Evolutionary conservation across 768 basidiomycete genomes (phyloP).

Genomic region (Leucosporidium yakuticum): DNA sequence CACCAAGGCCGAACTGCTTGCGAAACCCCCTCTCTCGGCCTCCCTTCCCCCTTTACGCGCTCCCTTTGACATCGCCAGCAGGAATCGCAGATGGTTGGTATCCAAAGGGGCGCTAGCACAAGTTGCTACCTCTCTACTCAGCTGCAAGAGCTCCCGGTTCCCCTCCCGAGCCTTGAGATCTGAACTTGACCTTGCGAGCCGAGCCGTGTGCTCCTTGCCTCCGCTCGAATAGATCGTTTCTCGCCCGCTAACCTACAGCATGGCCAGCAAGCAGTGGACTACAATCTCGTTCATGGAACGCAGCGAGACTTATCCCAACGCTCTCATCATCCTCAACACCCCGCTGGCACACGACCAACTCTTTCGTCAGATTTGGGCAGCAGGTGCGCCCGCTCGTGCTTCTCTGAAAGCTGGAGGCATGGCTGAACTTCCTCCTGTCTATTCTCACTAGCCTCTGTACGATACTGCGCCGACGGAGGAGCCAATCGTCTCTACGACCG

Average conservation of each 20-base stretch:
- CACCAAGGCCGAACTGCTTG: too few species aligned
- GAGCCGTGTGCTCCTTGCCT: too few species aligned
- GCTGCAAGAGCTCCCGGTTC: too few species aligned
- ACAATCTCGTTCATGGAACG: neutral
- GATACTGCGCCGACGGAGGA: slow-evolving; percentile 75
- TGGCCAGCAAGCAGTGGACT: neutral
- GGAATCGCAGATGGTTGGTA: too few species aligned
- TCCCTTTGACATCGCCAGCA: neutral
- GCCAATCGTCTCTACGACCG: slow-evolving; percentile 74
- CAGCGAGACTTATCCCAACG: slow-evolving; percentile 38
- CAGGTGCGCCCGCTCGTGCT: slow-evolving; percentile 37
- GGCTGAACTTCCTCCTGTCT: slow-evolving; percentile 47
- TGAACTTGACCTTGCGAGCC: too few species aligned
- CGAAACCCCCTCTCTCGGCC: too few species aligned
- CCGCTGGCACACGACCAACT: slow-evolving; percentile 61
- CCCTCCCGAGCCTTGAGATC: too few species aligned
- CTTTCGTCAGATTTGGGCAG: slow-evolving; percentile 55
- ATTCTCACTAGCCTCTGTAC: slow-evolving; percentile 21
- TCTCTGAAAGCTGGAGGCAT: neutral
- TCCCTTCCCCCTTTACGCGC: neutral
- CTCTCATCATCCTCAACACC: slow-evolving; percentile 84
- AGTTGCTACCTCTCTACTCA: too few species aligned
- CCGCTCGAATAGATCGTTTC: neutral
- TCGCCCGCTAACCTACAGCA: neutral
- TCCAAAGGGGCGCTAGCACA: too few species aligned